These are phyloP conservation scores for Metschnikowia continentalis DNA, from an alignment of 805 yeast genomes.

Conservation along the genomic window DNA sequence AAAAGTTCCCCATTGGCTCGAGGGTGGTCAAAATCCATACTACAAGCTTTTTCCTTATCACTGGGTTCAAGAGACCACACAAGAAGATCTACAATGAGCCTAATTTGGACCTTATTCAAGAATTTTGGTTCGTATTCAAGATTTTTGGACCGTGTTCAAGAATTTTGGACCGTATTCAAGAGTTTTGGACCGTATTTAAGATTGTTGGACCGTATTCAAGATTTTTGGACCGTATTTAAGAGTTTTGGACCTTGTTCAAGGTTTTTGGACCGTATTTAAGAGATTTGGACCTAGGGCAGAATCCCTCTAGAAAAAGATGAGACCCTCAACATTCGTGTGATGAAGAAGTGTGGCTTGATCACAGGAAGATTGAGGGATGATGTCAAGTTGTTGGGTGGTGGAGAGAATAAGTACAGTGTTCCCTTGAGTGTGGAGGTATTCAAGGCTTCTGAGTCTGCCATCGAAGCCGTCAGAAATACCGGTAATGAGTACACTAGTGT, in stretches of 20 bases:
- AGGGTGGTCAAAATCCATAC: conserved; percentile 98
- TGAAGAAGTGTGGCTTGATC: conserved; percentile 71
- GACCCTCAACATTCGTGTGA: conserved; percentile 66
- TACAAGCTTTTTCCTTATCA: conserved; percentile 79
- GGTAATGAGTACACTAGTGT: conserved; percentile 75
- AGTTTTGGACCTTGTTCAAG: too few species aligned
- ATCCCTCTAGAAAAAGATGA: conserved; percentile 56
- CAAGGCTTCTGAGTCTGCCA: conserved; percentile 72
- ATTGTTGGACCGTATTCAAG: conserved; percentile 21
- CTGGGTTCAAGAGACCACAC: conserved; percentile 74
- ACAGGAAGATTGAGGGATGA: conserved; percentile 74
- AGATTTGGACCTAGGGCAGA: conserved; percentile 65
- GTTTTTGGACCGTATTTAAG: conserved; percentile 21
- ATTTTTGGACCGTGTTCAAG: too few species aligned
- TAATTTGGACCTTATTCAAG: conserved; percentile 66
- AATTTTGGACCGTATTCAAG: conserved; percentile 21
- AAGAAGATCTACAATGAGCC: conserved; percentile 51
- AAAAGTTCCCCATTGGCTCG: conserved; percentile 87
- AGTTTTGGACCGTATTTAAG: conserved; percentile 47
- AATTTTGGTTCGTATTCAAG: too few species aligned
- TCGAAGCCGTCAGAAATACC: conserved; percentile 61
- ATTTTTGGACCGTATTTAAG: conserved; percentile 53
- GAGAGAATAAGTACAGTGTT: conserved; percentile 42
- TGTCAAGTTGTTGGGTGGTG: conserved; percentile 73
- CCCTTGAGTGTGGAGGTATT: conserved; percentile 79